Evolutionary conservation across 202 grass and related monocot species (phyloP).

Genomic region (Panicum hallii): DNA sequence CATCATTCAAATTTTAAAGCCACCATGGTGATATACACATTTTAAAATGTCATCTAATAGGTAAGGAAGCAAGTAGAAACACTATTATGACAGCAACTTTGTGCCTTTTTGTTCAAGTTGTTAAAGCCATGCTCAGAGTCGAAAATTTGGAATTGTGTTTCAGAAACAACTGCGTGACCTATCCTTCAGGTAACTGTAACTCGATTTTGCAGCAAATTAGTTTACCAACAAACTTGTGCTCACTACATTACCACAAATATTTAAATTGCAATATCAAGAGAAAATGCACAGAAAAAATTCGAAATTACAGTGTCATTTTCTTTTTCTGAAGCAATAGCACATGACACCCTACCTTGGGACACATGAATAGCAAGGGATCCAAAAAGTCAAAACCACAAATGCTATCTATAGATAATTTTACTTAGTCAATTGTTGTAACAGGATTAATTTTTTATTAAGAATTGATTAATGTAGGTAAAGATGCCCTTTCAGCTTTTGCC

Average conservation of each 20-base stretch:
- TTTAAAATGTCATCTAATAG: background rate
- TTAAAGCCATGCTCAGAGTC: background rate
- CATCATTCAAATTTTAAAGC: background rate
- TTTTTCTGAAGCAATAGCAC: background rate
- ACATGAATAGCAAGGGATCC: slow-evolving; percentile 16
- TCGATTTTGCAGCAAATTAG: slow-evolving; percentile 5
- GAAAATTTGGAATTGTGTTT: background rate
- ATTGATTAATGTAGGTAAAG: background rate
- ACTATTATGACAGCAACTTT: background rate
- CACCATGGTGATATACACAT: background rate
- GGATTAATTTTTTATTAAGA: background rate
- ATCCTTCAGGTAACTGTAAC: slow-evolving; percentile 6
- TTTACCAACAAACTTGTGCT: background rate
- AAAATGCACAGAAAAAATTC: background rate
- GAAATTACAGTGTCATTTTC: slow-evolving; percentile 1
- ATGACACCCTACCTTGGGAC: background rate
- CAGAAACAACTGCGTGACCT: background rate
- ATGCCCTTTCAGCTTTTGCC: background rate
- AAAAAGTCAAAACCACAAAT: background rate
- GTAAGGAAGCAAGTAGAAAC: background rate
- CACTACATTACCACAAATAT: background rate
- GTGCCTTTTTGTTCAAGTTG: slow-evolving; percentile 9
- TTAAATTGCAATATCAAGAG: background rate
- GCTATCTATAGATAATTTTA: background rate
- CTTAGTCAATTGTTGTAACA: background rate